Conservation (phyloP, 75 land plant genomes). For the Pseudotsuga menziesii region DNA sequence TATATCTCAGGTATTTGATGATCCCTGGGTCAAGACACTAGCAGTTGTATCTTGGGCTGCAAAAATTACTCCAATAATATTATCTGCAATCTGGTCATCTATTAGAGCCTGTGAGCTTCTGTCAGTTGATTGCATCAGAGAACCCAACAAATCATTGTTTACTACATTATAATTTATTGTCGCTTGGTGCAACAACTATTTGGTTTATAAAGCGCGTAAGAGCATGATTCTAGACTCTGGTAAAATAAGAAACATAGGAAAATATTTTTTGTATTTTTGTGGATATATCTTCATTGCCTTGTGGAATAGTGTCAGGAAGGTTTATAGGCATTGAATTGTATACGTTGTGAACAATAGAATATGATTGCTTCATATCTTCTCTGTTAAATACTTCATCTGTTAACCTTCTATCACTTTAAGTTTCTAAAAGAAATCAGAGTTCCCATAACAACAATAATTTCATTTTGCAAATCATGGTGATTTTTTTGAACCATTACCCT, state of each 20-base stretch:
- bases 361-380: conserved; percentile 68
- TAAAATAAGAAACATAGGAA: not conserved
- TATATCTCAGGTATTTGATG: conserved; percentile 65
- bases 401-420: no score
- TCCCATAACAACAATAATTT: no score
- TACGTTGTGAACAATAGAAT: conserved; percentile 71
- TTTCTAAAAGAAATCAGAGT: no score
- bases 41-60: conserved; percentile 92
- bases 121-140: conserved; percentile 57
- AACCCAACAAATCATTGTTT: conserved; percentile 46
- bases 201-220: conserved; percentile 4
- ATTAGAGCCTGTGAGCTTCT: conserved; percentile 35
- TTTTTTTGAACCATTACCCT: conserved; percentile 2
- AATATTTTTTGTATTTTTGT: not conserved
- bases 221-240: not conserved
- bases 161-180: conserved; percentile 7
- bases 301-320: conserved; percentile 71
- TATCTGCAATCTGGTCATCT: conserved; percentile 87
- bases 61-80: conserved; percentile 84
- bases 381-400: conserved; percentile 34
- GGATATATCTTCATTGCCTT: conserved; percentile 63
- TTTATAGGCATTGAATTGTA: conserved; percentile 92
- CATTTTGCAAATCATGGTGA: no score
- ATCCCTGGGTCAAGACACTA: conserved; percentile 84
- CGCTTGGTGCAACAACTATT: conserved; percentile 46